Evolutionary conservation across 2,329 filamentous ascomycete species (phyloP), one percentile per base, ranked within the genome.

Genomic region (Colletotrichum lupini): DNA sequence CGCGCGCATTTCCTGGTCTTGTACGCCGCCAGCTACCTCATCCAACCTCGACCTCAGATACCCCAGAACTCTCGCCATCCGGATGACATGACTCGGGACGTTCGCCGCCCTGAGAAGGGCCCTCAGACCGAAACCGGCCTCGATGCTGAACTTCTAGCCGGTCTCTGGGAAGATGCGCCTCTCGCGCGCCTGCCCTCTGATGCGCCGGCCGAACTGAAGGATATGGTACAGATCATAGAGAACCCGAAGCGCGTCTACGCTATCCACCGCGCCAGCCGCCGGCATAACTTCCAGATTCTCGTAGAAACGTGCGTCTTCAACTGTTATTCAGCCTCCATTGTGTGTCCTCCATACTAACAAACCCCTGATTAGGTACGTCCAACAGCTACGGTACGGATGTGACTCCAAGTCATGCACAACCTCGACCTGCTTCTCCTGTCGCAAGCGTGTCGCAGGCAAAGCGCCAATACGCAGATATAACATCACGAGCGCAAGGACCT

Each of bases 371-470:
- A 96, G 94, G 78, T 97, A 94, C 79, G 91, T 95, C 62, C 86
- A 90, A 42, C 95, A 98, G 82, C 89, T 98, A n/a, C 90, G 95
- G 69, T 89, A 93, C 76, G 95, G 95, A 75, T 98, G 95, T 80
- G 90, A 90, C 74, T 90, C 89, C 75, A 84, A 87, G 66, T 85
- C 87, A 64, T 98, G 95, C 82, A 87, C 86, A 46, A 96, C 92
- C 1, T 84, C 94, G 16, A 96, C 94, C 16, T 98, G 95, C 83
- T 93, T 96, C 79, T 95, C 92, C 74, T 95, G 90, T 80, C 91
- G 93, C 68, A 93, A 89, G 81, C 89, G 93, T 76, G 84, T 92
- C 53, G 88, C 90, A 30, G 90, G 88, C 42, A 90, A 90, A 75
- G 89, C 89, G 0, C 94, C 94, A 2, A 89, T 95, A 77, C 92